Percentiles rank a stretch among this genome's conserved stretches.
phyloP scores from a whole-genome alignment of 2,329 filamentous ascomycete genomes.

The Zymoseptoria brevis region DNA sequence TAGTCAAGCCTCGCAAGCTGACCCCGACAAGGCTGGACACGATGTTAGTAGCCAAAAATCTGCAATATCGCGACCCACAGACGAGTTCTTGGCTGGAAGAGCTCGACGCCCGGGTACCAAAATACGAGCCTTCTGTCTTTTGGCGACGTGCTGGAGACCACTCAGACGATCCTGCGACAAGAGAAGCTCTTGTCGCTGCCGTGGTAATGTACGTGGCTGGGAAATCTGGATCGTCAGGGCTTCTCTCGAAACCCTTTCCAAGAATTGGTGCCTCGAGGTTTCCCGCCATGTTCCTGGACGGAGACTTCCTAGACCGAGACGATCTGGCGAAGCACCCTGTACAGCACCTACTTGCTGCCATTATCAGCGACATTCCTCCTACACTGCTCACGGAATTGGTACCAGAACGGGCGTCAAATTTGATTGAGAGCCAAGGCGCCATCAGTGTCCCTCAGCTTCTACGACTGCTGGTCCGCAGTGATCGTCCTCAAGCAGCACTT shows the following conservation, averaged over 20 bases:
- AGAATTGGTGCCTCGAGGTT: conserved; percentile 22
- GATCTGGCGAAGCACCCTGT: conserved; percentile 2
- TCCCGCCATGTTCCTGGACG: conserved; percentile 29
- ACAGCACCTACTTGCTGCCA: conserved; percentile 1
- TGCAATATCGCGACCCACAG: neutral
- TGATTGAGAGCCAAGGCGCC: neutral
- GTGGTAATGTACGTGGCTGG: conserved; percentile 29
- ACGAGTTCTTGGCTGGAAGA: neutral
- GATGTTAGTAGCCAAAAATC: conserved; percentile 3
- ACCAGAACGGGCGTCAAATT: neutral
- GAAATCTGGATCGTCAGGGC: conserved; percentile 7
- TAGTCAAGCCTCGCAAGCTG: conserved; percentile 12
- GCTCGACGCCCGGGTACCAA: neutral
- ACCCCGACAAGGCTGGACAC: conserved; percentile 8
- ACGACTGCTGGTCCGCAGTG: conserved; percentile 6
- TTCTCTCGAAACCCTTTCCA: conserved; percentile 26
- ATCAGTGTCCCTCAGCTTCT: conserved; percentile 1
- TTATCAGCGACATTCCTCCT: conserved; percentile 6
- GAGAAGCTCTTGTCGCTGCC: conserved; percentile 29
- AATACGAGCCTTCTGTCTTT: neutral
- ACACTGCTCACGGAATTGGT: conserved; percentile 9
- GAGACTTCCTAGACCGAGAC: conserved; percentile 22
- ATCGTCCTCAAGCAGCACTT: conserved; percentile 8
- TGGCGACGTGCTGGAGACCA: conserved; percentile 2
- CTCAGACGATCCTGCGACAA: conserved; percentile 8